Conservation (phyloP, 768 basidiomycete species). For the Russula dissimulans region DNA sequence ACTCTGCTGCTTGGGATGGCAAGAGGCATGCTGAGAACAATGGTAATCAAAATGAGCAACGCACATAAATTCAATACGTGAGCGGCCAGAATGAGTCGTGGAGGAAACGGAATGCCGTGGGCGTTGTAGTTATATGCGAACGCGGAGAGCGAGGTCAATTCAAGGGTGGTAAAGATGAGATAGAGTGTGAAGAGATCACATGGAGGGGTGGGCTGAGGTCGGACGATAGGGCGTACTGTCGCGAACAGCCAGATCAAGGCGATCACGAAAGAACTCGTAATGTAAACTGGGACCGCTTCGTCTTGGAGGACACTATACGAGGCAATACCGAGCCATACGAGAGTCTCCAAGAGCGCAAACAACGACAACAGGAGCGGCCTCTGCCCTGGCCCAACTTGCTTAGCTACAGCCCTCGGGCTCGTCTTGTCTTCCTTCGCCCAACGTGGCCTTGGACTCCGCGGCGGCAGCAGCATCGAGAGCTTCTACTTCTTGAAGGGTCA, state of each 20-base stretch:
- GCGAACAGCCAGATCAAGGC: constrained; percentile 62
- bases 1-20: constrained; percentile 47
- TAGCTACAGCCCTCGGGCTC: constrained; percentile 18
- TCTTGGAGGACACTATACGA: constrained; percentile 41
- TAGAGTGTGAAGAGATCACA: constrained; percentile 57
- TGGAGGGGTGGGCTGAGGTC: constrained; percentile 49
- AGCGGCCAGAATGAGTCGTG: constrained; percentile 22
- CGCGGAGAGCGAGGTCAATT: constrained; percentile 44
- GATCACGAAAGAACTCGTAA: constrained; percentile 36
- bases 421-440: not conserved
- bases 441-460: not conserved
- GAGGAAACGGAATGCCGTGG: constrained; percentile 35
- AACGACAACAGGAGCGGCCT: constrained; percentile 48
- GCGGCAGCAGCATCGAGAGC: constrained; percentile 5
- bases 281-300: constrained; percentile 26
- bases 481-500: constrained; percentile 32
- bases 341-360: constrained; percentile 45
- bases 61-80: constrained; percentile 37
- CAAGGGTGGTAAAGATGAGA: constrained; percentile 36
- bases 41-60: constrained; percentile 33
- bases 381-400: constrained; percentile 26
- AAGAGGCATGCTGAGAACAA: constrained; percentile 57
- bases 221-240: constrained; percentile 41
- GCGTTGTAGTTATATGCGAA: constrained; percentile 42
- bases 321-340: constrained; percentile 53